These are phyloP conservation scores for Talaromyces sp. DNA, from an alignment of 2,329 filamentous ascomycete genomes.

Conservation along the genomic window DNA sequence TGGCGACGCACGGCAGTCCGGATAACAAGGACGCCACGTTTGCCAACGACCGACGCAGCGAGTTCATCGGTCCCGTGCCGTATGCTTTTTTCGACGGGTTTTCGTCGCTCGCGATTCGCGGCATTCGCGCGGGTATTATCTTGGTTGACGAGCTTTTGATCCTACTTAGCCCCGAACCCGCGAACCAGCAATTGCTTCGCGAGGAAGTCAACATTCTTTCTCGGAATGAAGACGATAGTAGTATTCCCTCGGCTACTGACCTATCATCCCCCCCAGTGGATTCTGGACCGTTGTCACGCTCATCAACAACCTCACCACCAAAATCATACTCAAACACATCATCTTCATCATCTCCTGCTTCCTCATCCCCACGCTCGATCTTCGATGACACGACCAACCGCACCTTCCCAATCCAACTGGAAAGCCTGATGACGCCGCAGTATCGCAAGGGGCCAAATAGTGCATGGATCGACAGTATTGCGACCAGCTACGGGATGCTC, in stretches of 20 bases:
- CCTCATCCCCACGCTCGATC: background rate
- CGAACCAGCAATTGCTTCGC: background rate
- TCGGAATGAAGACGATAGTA: background rate
- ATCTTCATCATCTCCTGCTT: background rate
- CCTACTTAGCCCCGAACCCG: conserved; percentile 3
- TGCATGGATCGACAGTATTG: conserved; percentile 12
- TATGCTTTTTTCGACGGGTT: conserved; percentile 11
- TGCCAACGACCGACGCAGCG: background rate
- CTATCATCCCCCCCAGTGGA: background rate
- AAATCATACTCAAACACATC: background rate
- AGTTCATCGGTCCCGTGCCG: conserved; percentile 10
- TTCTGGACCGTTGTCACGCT: background rate
- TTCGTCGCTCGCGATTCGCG: conserved; percentile 9
- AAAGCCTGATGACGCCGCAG: conserved; percentile 5
- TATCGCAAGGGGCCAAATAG: background rate
- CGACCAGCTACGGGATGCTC: conserved; percentile 14
- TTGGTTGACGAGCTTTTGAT: conserved; percentile 11
- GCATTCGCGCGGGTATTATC: conserved; percentile 11
- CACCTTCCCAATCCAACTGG: background rate
- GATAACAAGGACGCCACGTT: background rate
- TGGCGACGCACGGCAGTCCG: conserved; percentile 12
- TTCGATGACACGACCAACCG: background rate
- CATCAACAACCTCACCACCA: background rate
- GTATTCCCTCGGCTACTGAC: too few species aligned
- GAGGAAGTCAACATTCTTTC: conserved; percentile 1